Conservation (phyloP, 1,139 yeast species). For the Yamadazyma triangularis region DNA sequence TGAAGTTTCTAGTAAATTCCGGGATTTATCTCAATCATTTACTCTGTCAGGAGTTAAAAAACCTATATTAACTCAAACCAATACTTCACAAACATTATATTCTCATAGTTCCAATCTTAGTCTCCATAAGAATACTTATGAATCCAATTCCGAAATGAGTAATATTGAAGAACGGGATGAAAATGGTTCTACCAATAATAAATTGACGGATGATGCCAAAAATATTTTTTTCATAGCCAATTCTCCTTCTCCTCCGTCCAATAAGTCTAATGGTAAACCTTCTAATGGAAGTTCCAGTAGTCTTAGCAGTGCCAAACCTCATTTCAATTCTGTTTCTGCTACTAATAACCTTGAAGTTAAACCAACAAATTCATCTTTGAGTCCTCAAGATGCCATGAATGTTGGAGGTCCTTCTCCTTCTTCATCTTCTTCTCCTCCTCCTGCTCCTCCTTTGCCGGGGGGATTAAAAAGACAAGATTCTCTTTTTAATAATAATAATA, state of each 20-base stretch:
- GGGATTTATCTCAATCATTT: neutral
- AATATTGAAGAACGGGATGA: constrained; percentile 22
- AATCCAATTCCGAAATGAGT: constrained; percentile 24
- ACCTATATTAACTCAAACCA: constrained; percentile 9
- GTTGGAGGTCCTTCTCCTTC: too few species aligned
- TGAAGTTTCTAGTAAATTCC: too few species aligned
- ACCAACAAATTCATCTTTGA: constrained; percentile 1
- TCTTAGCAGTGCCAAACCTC: neutral
- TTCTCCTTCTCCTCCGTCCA: constrained; percentile 59
- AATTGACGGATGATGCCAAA: constrained; percentile 15
- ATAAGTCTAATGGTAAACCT: constrained; percentile 2
- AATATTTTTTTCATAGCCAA: constrained; percentile 66
- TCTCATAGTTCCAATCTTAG: constrained; percentile 18
- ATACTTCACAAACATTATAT: constrained; percentile 17
- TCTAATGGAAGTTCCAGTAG: neutral
- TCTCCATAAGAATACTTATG: constrained; percentile 9
- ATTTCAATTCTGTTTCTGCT: neutral
- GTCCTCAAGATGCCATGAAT: too few species aligned
- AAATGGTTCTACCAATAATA: constrained; percentile 7
- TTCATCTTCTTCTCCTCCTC: too few species aligned
- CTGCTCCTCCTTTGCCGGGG: neutral
- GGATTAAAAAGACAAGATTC: constrained; percentile 33
- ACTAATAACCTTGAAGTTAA: neutral
- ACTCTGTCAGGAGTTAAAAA: constrained; percentile 3
- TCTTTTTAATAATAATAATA: constrained; percentile 31